Conservation (phyloP, 1,139 yeast species). For the Yamadazyma atlantica region DNA sequence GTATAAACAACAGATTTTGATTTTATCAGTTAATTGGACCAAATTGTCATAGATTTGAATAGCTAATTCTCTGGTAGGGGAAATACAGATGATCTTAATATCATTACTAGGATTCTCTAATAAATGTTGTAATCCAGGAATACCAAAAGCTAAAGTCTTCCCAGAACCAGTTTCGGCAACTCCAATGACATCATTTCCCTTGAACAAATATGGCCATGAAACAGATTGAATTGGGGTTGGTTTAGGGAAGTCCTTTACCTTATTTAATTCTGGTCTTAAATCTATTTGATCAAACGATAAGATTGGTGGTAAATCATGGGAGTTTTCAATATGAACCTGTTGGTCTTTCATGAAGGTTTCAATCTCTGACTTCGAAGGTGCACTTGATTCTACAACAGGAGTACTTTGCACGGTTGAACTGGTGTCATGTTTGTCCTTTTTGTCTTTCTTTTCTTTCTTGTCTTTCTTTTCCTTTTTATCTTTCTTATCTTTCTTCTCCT, state of each 20-base stretch:
- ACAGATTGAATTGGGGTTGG: constrained; percentile 98
- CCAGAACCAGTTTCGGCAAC: constrained; percentile 99
- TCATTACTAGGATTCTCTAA: constrained; percentile 46
- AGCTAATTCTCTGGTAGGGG: constrained; percentile 97
- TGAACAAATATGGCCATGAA: constrained; percentile 89
- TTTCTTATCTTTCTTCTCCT: constrained; percentile 25
- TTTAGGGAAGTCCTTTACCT: constrained; percentile 68
- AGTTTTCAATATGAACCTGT: constrained; percentile 79
- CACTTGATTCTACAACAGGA: neutral
- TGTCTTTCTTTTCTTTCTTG: constrained; percentile 46
- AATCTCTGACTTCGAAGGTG: constrained; percentile 52
- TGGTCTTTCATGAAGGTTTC: constrained; percentile 65
- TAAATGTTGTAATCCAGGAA: constrained; percentile 87
- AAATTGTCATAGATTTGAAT: constrained; percentile 89
- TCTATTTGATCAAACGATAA: constrained; percentile 63
- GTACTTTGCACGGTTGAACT: constrained; percentile 7
- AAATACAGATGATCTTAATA: constrained; percentile 76
- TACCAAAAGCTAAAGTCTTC: constrained; percentile 95
- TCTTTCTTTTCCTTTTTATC: constrained; percentile 44
- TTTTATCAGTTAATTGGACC: constrained; percentile 61
- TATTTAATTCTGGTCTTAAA: constrained; percentile 54
- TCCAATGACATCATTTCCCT: constrained; percentile 87
- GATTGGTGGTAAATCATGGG: constrained; percentile 60
- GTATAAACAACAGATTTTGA: constrained; percentile 82
- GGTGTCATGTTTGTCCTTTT: constrained; percentile 6